These are phyloP conservation scores for Suaeda aralocaspica DNA, from an alignment of 148 eudicot genomes.

Conservation along the genomic window DNA sequence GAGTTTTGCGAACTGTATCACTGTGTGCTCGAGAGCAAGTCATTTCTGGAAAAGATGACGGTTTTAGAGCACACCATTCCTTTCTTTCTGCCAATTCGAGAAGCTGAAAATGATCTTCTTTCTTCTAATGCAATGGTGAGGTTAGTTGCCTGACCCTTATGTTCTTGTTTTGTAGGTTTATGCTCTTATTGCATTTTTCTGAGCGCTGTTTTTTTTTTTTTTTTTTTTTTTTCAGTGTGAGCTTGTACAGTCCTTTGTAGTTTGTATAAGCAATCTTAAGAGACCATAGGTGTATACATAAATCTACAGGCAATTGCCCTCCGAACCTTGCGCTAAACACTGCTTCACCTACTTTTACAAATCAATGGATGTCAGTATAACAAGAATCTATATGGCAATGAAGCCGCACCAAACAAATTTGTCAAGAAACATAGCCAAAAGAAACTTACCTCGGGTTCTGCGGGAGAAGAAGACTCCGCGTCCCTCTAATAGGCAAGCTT, in stretches of 20 bases:
- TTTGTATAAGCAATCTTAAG: too few relatives aligned
- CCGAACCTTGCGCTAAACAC: neutral
- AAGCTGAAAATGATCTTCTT: constrained; percentile 86
- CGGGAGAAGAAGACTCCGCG: neutral
- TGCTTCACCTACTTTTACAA: too few relatives aligned
- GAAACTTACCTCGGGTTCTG: neutral
- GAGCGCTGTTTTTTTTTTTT: constrained; percentile 2
- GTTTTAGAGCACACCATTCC: constrained; percentile 96
- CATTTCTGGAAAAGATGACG: constrained; percentile 96
- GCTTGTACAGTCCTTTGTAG: too few relatives aligned
- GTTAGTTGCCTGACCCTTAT: constrained; percentile 32
- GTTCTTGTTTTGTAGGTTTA: constrained; percentile 10
- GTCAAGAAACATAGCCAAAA: neutral
- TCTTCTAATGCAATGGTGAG: constrained; percentile 98
- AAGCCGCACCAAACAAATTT: neutral
- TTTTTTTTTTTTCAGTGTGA: constrained; percentile 13
- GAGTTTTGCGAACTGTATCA: constrained; percentile 88
- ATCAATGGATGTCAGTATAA: too few relatives aligned
- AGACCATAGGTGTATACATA: neutral
- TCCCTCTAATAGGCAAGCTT: neutral
- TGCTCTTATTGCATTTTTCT: too few relatives aligned
- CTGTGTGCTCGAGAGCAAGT: constrained; percentile 94
- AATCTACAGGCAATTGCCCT: neutral
- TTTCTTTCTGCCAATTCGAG: constrained; percentile 88
- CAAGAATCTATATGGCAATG: neutral